Conservation (phyloP, 2,329 filamentous ascomycete species). For the Hymenoscyphus albidus region DNA sequence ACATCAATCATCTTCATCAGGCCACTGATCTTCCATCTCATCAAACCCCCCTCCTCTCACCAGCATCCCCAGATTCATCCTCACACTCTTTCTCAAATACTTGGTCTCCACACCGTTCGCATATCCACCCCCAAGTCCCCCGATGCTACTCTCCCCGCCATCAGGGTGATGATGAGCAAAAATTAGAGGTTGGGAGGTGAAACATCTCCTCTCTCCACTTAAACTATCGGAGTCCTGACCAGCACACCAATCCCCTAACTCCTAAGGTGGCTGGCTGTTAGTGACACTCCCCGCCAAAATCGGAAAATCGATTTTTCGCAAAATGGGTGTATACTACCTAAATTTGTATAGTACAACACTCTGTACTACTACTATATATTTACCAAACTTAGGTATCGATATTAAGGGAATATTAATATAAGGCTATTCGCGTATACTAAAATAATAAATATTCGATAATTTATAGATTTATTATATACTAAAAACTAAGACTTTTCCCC, state of each 20-base stretch:
- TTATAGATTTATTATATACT: too few species aligned
- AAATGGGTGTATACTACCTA: too few species aligned
- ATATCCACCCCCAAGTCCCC: slow-evolving; percentile 21
- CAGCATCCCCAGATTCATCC: slow-evolving; percentile 21
- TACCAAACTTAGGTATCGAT: too few species aligned
- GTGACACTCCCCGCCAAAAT: too few species aligned
- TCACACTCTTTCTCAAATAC: slow-evolving; percentile 22
- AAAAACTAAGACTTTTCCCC: too few species aligned
- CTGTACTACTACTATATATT: too few species aligned
- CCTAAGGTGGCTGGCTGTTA: not conserved
- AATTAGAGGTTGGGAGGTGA: slow-evolving; percentile 21
- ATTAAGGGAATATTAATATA: too few species aligned
- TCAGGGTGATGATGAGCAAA: slow-evolving; percentile 23
- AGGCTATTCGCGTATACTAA: too few species aligned
- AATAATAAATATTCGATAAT: too few species aligned
- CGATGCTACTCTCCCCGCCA: slow-evolving; percentile 22
- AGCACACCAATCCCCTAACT: slow-evolving; percentile 22
- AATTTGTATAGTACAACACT: too few species aligned
- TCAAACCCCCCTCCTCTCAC: slow-evolving; percentile 13
- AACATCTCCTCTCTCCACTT: slow-evolving; percentile 15
- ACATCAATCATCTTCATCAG: slow-evolving; percentile 12
- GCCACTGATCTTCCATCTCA: slow-evolving; percentile 21
- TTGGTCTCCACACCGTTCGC: slow-evolving; percentile 21
- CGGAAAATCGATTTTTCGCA: too few species aligned
- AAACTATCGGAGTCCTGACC: slow-evolving; percentile 7